These are phyloP conservation scores for Colletotrichum filicis DNA, from an alignment of 2,329 filamentous ascomycete genomes.

Conservation along the genomic window DNA sequence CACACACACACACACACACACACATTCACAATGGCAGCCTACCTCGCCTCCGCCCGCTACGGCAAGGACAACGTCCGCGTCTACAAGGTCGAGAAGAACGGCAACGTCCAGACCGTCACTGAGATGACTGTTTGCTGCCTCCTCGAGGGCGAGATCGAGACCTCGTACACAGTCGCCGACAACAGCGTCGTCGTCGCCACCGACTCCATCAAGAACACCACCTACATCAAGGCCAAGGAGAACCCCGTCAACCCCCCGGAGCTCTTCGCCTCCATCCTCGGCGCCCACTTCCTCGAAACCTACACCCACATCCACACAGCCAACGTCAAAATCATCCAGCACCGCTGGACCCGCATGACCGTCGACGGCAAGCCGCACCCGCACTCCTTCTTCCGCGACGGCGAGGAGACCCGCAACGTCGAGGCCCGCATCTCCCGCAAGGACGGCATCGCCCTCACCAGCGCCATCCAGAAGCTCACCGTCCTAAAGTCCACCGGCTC, in stretches of 20 bases:
- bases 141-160: conserved; percentile 91
- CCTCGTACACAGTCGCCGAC: conserved; percentile 90
- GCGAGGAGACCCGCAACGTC: conserved; percentile 86
- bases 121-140: conserved; percentile 96
- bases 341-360: conserved; percentile 91
- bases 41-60: conserved; percentile 75
- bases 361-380: conserved; percentile 92
- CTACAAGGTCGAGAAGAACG: conserved; percentile 90
- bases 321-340: conserved; percentile 83
- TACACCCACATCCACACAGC: conserved; percentile 91
- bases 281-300: conserved; percentile 86
- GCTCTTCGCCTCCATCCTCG: conserved; percentile 87
- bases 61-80: conserved; percentile 99
- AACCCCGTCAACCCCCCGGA: conserved; percentile 93
- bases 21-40: conserved; percentile 53
- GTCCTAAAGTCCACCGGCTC: conserved; percentile 98
- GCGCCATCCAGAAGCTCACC: conserved; percentile 82
- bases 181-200: conserved; percentile 96
- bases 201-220: conserved; percentile 98
- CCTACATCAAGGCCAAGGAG: conserved; percentile 95
- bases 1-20: conserved; percentile 4
- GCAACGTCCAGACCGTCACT: conserved; percentile 83
- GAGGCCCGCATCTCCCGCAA: conserved; percentile 76
- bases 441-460: conserved; percentile 79
- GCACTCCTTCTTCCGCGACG: conserved; percentile 93